Percentiles rank a stretch among this genome's conserved stretches.
These are phyloP conservation scores for Stachybotrys chartarum DNA, from an alignment of 2,329 filamentous ascomycete species.

Conservation along the genomic window DNA sequence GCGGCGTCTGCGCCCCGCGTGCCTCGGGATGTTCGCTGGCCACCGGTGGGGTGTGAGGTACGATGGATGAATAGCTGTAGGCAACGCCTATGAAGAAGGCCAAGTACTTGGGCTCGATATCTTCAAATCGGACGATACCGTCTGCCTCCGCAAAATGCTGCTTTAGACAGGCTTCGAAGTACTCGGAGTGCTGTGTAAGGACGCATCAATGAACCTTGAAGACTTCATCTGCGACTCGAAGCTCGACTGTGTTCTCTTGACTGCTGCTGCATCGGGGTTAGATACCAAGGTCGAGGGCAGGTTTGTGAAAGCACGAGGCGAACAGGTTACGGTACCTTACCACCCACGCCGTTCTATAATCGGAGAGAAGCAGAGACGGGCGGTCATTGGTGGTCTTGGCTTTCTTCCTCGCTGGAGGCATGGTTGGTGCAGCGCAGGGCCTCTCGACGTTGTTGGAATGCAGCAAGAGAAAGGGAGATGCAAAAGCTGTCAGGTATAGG, in stretches of 20 bases:
- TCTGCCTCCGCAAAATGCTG: conserved; percentile 19
- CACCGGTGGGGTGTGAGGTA: conserved; percentile 17
- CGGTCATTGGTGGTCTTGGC: conserved; percentile 9
- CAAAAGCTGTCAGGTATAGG: background rate
- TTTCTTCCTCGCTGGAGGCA: conserved; percentile 18
- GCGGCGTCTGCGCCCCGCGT: conserved; percentile 14
- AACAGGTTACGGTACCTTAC: conserved; percentile 17
- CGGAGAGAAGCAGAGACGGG: conserved; percentile 18
- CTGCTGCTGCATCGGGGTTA: conserved; percentile 9
- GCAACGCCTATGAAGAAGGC: conserved; percentile 26
- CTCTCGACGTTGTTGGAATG: background rate
- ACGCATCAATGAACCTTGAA: conserved; percentile 22
- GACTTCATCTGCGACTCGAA: conserved; percentile 19
- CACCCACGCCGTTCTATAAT: conserved; percentile 25
- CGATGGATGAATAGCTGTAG: conserved; percentile 24
- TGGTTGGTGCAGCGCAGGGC: conserved; percentile 1
- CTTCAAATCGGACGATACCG: conserved; percentile 19
- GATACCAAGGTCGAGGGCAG: background rate
- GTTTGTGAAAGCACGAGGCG: background rate
- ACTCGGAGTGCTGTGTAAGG: conserved; percentile 23
- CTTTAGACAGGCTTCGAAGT: conserved; percentile 21
- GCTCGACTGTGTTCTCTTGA: conserved; percentile 20
- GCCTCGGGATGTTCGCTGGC: conserved; percentile 17
- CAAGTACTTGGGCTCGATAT: conserved; percentile 24
- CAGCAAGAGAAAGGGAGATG: background rate